Conservation (phyloP, 768 basidiomycete species). For the Hydnomerulius pinastri region DNA sequence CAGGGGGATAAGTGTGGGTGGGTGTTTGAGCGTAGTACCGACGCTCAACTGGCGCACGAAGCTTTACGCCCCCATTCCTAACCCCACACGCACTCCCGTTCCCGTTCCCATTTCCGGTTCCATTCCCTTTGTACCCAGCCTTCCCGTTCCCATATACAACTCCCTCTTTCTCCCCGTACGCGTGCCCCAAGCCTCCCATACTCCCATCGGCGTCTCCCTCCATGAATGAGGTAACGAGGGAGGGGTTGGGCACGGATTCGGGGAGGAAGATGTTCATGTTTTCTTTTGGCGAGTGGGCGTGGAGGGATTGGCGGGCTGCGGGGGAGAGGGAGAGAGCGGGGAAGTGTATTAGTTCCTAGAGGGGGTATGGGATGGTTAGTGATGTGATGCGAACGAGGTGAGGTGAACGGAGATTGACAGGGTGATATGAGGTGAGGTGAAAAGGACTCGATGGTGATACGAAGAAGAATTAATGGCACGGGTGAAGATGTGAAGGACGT, state of each 20-base stretch:
- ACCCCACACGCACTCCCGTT: conserved; percentile 37
- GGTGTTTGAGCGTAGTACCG: conserved; percentile 87
- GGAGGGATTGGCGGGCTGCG: conserved; percentile 67
- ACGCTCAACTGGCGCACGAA: conserved; percentile 83
- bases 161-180: conserved; percentile 4
- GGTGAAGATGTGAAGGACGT: no score
- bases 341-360: conserved; percentile 93
- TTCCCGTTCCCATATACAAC: conserved; percentile 9
- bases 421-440: no score
- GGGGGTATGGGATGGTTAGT: conserved; percentile 3
- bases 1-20: conserved; percentile 80
- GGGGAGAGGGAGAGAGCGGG: conserved; percentile 72
- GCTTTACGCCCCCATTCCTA: conserved; percentile 57
- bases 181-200: conserved; percentile 5
- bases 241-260: conserved; percentile 80
- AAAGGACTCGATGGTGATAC: no score
- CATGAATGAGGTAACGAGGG: conserved; percentile 41
- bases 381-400: no score
- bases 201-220: conserved; percentile 34
- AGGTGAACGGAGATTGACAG: no score
- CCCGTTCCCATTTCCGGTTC: conserved; percentile 29
- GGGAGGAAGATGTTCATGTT: conserved; percentile 50
- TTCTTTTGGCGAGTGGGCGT: conserved; percentile 42
- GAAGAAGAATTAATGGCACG: no score
- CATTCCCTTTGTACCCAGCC: not conserved